Evolutionary conservation across 495 filamentous ascomycete genomes (phyloP), one percentile per base, ranked within the genome.

Genomic region (Niebla homalea): DNA sequence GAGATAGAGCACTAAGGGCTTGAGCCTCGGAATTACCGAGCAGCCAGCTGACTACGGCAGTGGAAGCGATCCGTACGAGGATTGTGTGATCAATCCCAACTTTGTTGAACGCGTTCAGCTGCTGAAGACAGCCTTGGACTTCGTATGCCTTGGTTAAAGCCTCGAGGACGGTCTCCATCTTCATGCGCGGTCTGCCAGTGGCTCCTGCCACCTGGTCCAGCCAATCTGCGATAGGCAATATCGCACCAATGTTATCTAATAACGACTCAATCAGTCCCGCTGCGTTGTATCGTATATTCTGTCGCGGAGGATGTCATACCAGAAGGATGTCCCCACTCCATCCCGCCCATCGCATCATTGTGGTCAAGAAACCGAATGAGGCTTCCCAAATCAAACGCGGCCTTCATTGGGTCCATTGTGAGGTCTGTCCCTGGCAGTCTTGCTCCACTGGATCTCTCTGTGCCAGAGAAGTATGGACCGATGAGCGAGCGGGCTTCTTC

Each of bases 61-160:
- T 54, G 1, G 66, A 65, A 3, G 69, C 68, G 12, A 74, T 44
- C 49, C 71, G 68, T 22, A 72, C 69, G 0, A 75, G 61, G 14
- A 75, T 63, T 0, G 65, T 64, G 60, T 72, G 71, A 53, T 75
- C 70, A 1, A 74, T 53, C 0, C 71, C 70, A 20, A 54, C 44
- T 0, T 37, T 36, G 49, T 73, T 72, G 52, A 72, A 68, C 3
- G 69, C 58, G 37, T 72, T 71, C 3, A 46, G 25, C 7, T 66
- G 55, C 26, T 68, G 71, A 41, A 67, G 62, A 43, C 53, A 56
- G 20, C 71, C 71, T 47, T 75, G 71, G 49, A 75, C 67, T 46
- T 75, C 70, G 49, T 73, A 72, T 1, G 71, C 65, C 55, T 73
- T 73, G 53, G 71, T 68, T 35, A 66, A 19, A 18, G 64, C 67